Evolutionary conservation across 768 basidiomycete species (phyloP), one percentile per base, ranked within the genome.

Genomic region (Leucosporidium scottii): DNA sequence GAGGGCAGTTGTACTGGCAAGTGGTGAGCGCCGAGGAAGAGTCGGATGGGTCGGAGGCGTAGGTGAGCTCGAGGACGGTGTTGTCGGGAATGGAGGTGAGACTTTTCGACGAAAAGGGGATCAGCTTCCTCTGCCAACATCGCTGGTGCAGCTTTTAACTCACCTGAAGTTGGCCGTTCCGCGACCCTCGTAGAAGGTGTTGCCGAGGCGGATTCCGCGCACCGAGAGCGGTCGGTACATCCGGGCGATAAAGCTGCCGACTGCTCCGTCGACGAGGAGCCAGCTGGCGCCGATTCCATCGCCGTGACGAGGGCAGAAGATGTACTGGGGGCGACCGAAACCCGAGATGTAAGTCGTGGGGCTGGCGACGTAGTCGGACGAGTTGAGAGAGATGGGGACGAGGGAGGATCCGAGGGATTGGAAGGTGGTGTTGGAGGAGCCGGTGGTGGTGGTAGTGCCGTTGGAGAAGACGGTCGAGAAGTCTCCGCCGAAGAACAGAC

Each of bases 161-260:
- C 78, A 93, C 93, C 84, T 88, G 79, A 99, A 99, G 7, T 81
- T 83, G n/a, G 85, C 89, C 1, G 94, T 94, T 51, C 92, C 88
- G 73, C 89, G 86, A 61, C 86, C 84, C 60, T 82, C 79, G 70
- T 86, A 82, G 78, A 94, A 90, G 12, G 92, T 93, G 79, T 99
- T 98, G 31, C 92, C 93, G 34, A 99, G 81, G 55, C 96, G 85
- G 58, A 97, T 76, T 7, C 94, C 96, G 65, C 82, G 85, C 4
- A 86, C 88, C 59, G 83, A 85, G 65, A 90, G 84, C 75, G 82
- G 87, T 31, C 85, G 81, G 76, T 87, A 90, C n/a, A 86, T 83
- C 66, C 87, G 82, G 54, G 91, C 81, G 34, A 88, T 91, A 72
- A 98, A 84, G 63, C 88, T 81, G 2, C 91, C 88, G 28, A 81